A percentile compares a stretch with the other conserved stretches of the same genome.
Conservation (phyloP, 495 filamentous ascomycete genomes). For the Bathelium albidoporum region DNA sequence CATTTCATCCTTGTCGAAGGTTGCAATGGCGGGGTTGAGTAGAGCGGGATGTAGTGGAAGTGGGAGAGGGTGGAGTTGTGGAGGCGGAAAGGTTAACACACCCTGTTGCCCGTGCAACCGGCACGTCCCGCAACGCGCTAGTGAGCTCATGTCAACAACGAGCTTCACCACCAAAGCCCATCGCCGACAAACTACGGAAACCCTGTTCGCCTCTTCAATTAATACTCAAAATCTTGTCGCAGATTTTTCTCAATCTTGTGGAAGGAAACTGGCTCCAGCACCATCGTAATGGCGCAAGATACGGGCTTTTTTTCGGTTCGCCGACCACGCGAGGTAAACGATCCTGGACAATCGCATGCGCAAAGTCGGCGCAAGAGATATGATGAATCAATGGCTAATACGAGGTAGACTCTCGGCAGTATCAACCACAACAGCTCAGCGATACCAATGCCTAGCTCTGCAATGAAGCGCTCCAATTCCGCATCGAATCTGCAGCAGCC, state of each 20-base stretch:
- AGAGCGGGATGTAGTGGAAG: too few species aligned
- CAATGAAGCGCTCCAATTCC: constrained; percentile 88
- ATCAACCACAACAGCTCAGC: constrained; percentile 60
- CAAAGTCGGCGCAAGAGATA: background rate
- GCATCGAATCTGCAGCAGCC: constrained; percentile 55
- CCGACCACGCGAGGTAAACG: constrained; percentile 33
- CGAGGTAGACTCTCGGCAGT: constrained; percentile 59
- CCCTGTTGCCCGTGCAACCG: background rate
- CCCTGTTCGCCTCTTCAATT: background rate
- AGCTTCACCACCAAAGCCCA: background rate
- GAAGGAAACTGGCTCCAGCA: background rate
- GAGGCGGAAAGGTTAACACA: background rate
- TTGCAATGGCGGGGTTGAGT: too few species aligned
- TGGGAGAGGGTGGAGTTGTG: background rate
- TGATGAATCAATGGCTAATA: background rate
- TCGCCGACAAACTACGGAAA: background rate
- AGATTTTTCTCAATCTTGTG: background rate
- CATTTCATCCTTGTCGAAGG: too few species aligned
- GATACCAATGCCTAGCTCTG: constrained; percentile 88
- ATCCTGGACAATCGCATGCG: background rate
- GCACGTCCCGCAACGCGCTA: background rate
- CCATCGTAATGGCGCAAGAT: constrained; percentile 30
- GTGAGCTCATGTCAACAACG: background rate
- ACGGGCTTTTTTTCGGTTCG: constrained; percentile 31
- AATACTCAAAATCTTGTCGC: background rate